A percentile compares a stretch with the other conserved stretches of the same genome.
phyloP scores from a whole-genome alignment of 2,329 filamentous ascomycete genomes.

The Colletotrichum melonis region DNA sequence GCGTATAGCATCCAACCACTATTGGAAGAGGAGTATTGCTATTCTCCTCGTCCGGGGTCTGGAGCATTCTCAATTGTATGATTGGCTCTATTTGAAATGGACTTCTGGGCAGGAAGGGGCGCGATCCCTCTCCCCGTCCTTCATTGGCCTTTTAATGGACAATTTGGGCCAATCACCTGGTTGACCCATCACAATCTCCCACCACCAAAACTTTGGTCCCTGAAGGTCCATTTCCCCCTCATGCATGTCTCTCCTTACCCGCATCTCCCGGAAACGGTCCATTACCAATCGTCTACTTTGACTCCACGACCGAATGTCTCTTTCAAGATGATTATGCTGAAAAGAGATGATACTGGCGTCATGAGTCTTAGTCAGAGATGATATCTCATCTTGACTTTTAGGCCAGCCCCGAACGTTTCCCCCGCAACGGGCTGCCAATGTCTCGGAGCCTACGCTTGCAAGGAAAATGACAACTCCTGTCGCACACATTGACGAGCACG shows the following conservation, averaged over 20 bases:
- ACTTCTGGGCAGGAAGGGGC: conserved; percentile 25
- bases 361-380: conserved; percentile 21
- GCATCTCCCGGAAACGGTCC: conserved; percentile 36
- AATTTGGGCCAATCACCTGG: conserved; percentile 34
- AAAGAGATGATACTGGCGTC: conserved; percentile 14
- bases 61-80: neutral
- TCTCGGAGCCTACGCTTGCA: conserved; percentile 1
- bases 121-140: conserved; percentile 38
- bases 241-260: conserved; percentile 48
- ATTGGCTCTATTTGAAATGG: conserved; percentile 24
- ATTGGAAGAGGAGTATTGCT: neutral
- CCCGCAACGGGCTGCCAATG: conserved; percentile 3
- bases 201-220: conserved; percentile 12
- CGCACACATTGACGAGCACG: conserved; percentile 5
- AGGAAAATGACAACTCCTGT: conserved; percentile 5
- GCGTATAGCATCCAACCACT: conserved; percentile 25
- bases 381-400: conserved; percentile 16
- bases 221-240: conserved; percentile 29
- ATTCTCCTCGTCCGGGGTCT: neutral
- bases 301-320: conserved; percentile 21
- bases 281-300: conserved; percentile 24
- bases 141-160: conserved; percentile 23
- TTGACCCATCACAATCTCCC: conserved; percentile 28
- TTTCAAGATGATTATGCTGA: conserved; percentile 3
- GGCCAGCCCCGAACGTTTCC: neutral